Conservation (phyloP, 2,329 filamentous ascomycete species). For the Xylariaceae sp. region DNA sequence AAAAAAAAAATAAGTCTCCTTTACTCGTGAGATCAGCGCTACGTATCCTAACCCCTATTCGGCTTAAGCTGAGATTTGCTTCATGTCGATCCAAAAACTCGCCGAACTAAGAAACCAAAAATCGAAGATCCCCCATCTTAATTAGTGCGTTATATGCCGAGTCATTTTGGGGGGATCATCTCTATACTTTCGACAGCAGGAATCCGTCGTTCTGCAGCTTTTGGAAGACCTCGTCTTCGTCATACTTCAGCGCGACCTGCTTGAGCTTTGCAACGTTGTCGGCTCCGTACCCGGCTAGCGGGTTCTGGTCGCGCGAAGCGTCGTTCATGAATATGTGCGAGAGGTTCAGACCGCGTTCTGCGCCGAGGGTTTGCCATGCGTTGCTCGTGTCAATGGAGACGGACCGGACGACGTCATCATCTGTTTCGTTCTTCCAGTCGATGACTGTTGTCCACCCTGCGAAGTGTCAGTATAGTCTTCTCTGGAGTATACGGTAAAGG, state of each 20-base stretch:
- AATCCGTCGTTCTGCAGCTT: conserved; percentile 22
- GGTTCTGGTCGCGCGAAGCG: conserved; percentile 25
- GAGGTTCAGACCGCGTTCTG: background rate
- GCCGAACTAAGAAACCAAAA: too few relatives aligned
- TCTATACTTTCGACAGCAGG: conserved; percentile 8
- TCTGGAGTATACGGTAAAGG: too few relatives aligned
- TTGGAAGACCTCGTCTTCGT: conserved; percentile 27
- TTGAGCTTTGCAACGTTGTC: conserved; percentile 23
- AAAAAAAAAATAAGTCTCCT: too few relatives aligned
- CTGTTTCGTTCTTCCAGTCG: conserved; percentile 17
- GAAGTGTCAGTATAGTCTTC: background rate
- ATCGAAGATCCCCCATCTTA: too few relatives aligned
- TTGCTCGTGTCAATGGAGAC: conserved; percentile 13
- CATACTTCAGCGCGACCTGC: conserved; percentile 21
- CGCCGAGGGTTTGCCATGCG: background rate
- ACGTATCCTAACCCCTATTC: too few relatives aligned
- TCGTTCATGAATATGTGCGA: conserved; percentile 26
- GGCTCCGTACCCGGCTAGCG: conserved; percentile 24
- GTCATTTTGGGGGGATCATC: too few relatives aligned
- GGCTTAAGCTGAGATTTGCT: too few relatives aligned
- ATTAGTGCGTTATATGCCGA: too few relatives aligned
- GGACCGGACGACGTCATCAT: conserved; percentile 17
- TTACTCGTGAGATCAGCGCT: too few relatives aligned
- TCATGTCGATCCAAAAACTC: too few relatives aligned
- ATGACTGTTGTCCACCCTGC: conserved; percentile 21